Conservation (phyloP, 108 stramenopile genomes). For the Nitzschia inconspicua region DNA sequence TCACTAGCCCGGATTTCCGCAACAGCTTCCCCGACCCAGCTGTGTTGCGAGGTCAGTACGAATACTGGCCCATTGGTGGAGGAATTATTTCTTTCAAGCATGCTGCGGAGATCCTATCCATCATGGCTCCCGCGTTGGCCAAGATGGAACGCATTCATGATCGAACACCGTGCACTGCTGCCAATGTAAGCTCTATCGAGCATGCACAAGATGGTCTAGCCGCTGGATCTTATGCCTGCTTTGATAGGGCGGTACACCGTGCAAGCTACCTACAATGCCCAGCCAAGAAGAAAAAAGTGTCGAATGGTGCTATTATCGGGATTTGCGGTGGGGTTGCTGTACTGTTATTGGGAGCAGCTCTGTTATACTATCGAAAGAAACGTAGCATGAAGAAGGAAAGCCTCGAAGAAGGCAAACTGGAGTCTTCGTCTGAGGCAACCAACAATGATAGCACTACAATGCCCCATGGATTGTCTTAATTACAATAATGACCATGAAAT, state of each 20-base stretch:
- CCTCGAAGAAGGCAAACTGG: too few relatives aligned
- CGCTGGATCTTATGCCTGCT: conserved; percentile 3
- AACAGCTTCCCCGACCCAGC: background rate
- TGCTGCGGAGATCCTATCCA: conserved; percentile 6
- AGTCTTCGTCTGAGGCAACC: too few relatives aligned
- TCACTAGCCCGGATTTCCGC: background rate
- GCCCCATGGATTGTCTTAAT: too few relatives aligned
- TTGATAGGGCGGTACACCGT: conserved; percentile 2
- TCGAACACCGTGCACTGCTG: too few relatives aligned
- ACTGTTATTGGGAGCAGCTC: too few relatives aligned
- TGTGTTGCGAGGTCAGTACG: background rate
- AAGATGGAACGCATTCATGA: too few relatives aligned
- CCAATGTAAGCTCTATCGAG: background rate
- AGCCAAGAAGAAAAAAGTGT: background rate
- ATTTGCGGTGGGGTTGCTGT: background rate
- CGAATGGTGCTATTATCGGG: conserved; percentile 4
- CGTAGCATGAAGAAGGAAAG: too few relatives aligned
- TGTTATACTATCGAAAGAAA: too few relatives aligned
- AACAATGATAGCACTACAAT: too few relatives aligned
- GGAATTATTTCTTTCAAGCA: conserved; percentile 7
- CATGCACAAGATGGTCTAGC: conserved; percentile 2
- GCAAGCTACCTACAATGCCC: conserved; percentile 4
- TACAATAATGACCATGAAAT: too few relatives aligned
- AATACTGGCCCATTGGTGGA: conserved; percentile 6
- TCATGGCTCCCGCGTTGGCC: too few relatives aligned